Evolutionary conservation across 1,284 basidiomycete genomes (phyloP), one percentile per base, ranked within the genome.

Genomic region (Moesziomyces globuligerus): DNA sequence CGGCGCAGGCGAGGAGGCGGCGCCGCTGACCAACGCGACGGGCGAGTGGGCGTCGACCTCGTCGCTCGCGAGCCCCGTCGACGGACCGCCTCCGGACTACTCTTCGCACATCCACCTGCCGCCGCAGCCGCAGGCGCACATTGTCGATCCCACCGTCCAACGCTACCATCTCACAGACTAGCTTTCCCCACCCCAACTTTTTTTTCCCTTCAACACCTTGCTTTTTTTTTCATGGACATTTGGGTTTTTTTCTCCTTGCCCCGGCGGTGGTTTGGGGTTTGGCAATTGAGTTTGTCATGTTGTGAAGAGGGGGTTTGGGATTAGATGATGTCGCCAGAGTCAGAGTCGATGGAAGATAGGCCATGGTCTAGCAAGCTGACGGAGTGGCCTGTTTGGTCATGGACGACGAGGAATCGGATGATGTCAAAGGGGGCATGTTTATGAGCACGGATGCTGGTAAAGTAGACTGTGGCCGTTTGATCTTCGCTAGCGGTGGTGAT

Each of bases 381-480:
- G 13, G 41, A 51, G 18, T 68, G 32, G 3, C 50, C 72, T 1
- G 46, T 39, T 4, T 8, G 13, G 21, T 75, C 54, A 6, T 73
- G 52, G 11, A 79, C 69, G 3, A 78, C 65, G 0, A 79, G 32
- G 38, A 79, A 79, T 1, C 78, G 41, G 0, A 79, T 32, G 11
- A 79, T 72, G 36, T 79, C 72, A 28, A 79, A 79, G 9, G 67
- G 49, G 1, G 58, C 48, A 13, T 57, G 32, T 17, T 73, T 70
- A 15, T 62, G 28, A 11, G 55, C 62, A 3, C 78, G 47, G 3
- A 79, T 66, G 2, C 67, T 72, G 4, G 78, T 78, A 28, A 79
- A 79, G 48, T 79, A 79, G 2, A 74, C 76, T 1, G 72, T 76
- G 0, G 55, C 78, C 1, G 44, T 36, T 0, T 23, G 3, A 0